A percentile compares a stretch with the other conserved stretches of the same genome.
Conservation (phyloP, 2,329 filamentous ascomycete species). For the Trichoderma polysporum region DNA sequence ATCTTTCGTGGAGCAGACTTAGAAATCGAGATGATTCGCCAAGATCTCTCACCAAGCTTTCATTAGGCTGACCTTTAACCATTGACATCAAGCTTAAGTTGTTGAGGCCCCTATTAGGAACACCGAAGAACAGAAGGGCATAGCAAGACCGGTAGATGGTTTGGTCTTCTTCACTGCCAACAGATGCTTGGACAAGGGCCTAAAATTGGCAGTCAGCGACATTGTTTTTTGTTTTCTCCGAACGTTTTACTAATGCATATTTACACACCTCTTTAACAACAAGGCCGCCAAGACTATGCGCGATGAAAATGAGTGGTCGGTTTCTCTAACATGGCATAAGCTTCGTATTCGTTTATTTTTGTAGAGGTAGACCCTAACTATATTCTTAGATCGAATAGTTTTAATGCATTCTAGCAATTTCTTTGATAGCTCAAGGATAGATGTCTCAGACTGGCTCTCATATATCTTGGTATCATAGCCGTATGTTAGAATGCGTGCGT, state of each 20-base stretch:
- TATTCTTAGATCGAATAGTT: not conserved
- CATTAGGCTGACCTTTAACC: conserved; percentile 29
- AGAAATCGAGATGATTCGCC: conserved; percentile 27
- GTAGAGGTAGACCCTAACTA: rapidly evolving
- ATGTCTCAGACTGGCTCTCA: conserved; percentile 26
- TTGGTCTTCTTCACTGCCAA: conserved; percentile 2
- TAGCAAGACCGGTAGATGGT: conserved; percentile 25
- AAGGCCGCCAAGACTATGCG: conserved; percentile 25
- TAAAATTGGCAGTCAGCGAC: not conserved
- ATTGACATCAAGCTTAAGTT: conserved; percentile 26
- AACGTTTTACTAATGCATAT: not conserved
- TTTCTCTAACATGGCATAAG: not conserved
- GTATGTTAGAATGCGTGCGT: conserved; percentile 31
- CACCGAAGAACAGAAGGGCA: conserved; percentile 31
- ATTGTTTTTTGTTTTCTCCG: not conserved
- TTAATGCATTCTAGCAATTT: not conserved
- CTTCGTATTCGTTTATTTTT: not conserved
- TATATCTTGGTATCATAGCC: conserved; percentile 32
- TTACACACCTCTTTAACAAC: conserved; percentile 28
- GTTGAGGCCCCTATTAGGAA: conserved; percentile 31
- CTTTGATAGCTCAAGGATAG: conserved; percentile 14
- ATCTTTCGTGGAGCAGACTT: conserved; percentile 24
- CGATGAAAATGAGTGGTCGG: conserved; percentile 25
- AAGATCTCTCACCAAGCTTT: conserved; percentile 25
- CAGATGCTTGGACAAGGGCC: conserved; percentile 24